These are phyloP conservation scores for Conidiobolus incongruus DNA, from an alignment of 371 early-diverging fungal species.

Conservation along the genomic window DNA sequence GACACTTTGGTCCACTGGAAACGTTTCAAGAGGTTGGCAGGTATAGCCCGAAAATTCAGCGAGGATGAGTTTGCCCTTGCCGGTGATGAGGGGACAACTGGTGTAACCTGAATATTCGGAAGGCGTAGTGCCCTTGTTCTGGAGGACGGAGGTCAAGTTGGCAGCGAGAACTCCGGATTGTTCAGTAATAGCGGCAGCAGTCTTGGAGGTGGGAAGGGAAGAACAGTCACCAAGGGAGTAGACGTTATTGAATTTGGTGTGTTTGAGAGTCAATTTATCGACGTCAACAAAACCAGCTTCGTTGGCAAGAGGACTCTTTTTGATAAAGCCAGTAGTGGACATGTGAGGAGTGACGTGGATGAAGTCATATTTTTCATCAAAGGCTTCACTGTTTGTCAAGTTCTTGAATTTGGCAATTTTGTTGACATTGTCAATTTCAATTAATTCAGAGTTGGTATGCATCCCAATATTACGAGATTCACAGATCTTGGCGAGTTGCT, in stretches of 20 bases:
- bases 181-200: conserved; percentile 68
- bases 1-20: conserved; percentile 57
- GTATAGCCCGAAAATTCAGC: conserved; percentile 78
- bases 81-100: conserved; percentile 56
- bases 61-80: conserved; percentile 53
- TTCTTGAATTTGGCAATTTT: conserved; percentile 49
- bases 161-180: conserved; percentile 51
- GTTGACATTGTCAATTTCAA: conserved; percentile 32
- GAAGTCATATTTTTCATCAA: conserved; percentile 35
- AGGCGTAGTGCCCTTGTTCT: conserved; percentile 7
- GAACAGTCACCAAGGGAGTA: conserved; percentile 68
- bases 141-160: conserved; percentile 47
- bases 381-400: conserved; percentile 18
- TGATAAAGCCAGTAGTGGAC: conserved; percentile 54
- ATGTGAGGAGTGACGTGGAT: conserved; percentile 79
- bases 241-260: conserved; percentile 52
- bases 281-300: conserved; percentile 69
- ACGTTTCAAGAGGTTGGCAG: conserved; percentile 56
- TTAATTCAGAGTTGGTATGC: conserved; percentile 44
- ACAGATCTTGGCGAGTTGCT: conserved; percentile 34
- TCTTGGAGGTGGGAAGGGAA: conserved; percentile 72
- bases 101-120: conserved; percentile 59
- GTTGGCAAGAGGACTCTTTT: conserved; percentile 39
- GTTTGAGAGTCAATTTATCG: conserved; percentile 50
- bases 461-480: conserved; percentile 39